Base-by-base conservation (phyloP, 805 yeast genomes). In the Candida fluviatilis region DNA sequence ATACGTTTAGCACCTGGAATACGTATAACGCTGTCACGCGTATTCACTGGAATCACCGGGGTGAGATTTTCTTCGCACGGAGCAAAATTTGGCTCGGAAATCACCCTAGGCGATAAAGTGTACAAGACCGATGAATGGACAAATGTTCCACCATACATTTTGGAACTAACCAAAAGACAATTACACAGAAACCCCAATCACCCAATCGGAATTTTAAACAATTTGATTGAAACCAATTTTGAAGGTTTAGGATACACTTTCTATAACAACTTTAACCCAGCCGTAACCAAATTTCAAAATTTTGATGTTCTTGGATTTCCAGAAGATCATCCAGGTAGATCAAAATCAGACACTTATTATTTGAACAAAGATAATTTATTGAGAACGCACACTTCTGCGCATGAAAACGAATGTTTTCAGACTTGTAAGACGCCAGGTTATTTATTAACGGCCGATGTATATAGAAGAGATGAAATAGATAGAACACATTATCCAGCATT, bases 361-460 rank as follows among this genome's bases (percentile, higher is more conserved):
- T 57, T 93, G 37, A 90, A 93, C 62, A 72, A 79, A 37, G 73
- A 75, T 15, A 66, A 81, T 23, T 66, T 93, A 19, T 64, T 93
- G 42, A 71, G 99, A 53, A 93, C 99, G 0, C 99, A 93, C 56
- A 91, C 99, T 0, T 89, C 97, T 1, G 99, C 99, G 0, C 99
- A 93, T 60, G 99, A 93, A 62, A 77, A 75, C 48, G 89, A 85
- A 53, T 88, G 96, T 54, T 91, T 88, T 62, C 67, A 71, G 32
- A 61, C 62, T 2, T 71, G 80, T 37, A 55, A 72, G 18, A 80
- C 91, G 0, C 89, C 95, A 0, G 98, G 98, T 0, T 93, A 85
- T 60, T 73, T 93, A 47, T 90, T 93, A 34, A 76, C 95, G 10
- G 99, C 98, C 1, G 99, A 93, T 60, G 99, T 93, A 7, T 93